Base-by-base conservation (phyloP, 129 eudicot species). In the Gnaphalium uliginosum region DNA sequence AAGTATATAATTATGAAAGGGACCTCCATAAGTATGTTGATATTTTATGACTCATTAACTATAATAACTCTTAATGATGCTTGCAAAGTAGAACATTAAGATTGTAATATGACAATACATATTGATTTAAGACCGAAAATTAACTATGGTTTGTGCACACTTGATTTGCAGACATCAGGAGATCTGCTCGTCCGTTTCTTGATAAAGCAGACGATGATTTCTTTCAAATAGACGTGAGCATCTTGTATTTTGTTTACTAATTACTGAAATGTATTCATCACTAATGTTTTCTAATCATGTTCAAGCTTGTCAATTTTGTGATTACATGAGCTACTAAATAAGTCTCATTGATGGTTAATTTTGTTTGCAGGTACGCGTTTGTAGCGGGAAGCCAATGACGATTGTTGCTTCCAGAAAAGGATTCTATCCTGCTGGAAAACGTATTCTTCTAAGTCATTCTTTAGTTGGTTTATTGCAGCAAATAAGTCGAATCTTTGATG, bases 361-460 rank as follows among this genome's bases (percentile, higher is more conserved):
- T 58, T 53, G 54, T 73, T 41, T 76, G n/a, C 84, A 94, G 97
- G 97, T 94, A 5, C 85, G 97, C 46, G 88, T 88, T 74, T 89
- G 93, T 79, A 89, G 91, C 41, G 98, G 97, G 74, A 94, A 94
- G 87, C 98, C 97, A 37, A 90, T 82, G 65, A 94, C 97, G 13
- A 74, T 94, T 75, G 97, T 94, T 80, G 97, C 93, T 33, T 87
- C 96, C 50, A 76, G 83, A 46, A 84, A 84, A 76, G 98, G 98
- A 6, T 94, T 90, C 63, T 94, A 94, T 78, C 93, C 97, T 4
- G 86, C 97, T 68, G 97, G 97, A 77, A 89, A 87, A 72, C 91
- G 78, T 15, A 54, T 14, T 67, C 86, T 90, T 72, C 27, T 78
- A 77, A 82, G 87, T 73, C 97, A 90, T 84, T 86, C 97, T 13